Evolutionary conservation across 2,329 filamentous ascomycete species (phyloP), one percentile per base, ranked within the genome.

Genomic region (Chrysoporthe austroafricana): DNA sequence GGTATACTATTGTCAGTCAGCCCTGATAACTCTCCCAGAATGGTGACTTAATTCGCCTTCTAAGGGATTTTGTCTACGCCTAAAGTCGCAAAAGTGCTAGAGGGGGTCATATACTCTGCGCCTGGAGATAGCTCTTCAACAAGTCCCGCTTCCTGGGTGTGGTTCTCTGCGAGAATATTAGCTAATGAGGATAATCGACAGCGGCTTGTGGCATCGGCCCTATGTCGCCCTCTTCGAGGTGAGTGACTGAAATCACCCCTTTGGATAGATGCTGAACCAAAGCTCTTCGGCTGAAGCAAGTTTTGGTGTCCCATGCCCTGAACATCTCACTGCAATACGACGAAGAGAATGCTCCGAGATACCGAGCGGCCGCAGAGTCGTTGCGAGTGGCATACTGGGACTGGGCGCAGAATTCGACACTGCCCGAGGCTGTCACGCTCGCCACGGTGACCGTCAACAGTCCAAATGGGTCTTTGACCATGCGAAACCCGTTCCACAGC

Each of bases 171-270:
- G n/a, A 18, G 44, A 8, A 8, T 1, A 9, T 26, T 1, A n/a
- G 18, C 46, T 50, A 9, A 21, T 21, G 7, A 11, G 18, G 7
- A 4, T 8, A 6, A 18, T 50, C 9, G 7, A 18, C 52, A 85
- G 84, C 82, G 73, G 81, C 7, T 75, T 82, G 21, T 88, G 85
- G 86, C 86, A 89, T 74, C 83, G 86, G 6, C 82, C 85, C 3
- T 88, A 85, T 68, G 72, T 87, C 54, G 77, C 82, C 8, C 77
- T 88, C 6, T 87, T 80, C 66, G 86, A 89, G 79, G 84, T 85
- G 75, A 13, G 75, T n/a, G 9, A 9, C 11, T 46, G 13, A 5
- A 18, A 7, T 7, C 34, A 16, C 5, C n/a, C 1, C 44, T n/a
- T 16, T 18, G 7, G 7, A 7, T 16, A n/a, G 9, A 18, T 39